A percentile compares a stretch with the other conserved stretches of the same genome.
Conservation (phyloP, 116 monocot genomes). For the Phalaenopsis hybrid region DNA sequence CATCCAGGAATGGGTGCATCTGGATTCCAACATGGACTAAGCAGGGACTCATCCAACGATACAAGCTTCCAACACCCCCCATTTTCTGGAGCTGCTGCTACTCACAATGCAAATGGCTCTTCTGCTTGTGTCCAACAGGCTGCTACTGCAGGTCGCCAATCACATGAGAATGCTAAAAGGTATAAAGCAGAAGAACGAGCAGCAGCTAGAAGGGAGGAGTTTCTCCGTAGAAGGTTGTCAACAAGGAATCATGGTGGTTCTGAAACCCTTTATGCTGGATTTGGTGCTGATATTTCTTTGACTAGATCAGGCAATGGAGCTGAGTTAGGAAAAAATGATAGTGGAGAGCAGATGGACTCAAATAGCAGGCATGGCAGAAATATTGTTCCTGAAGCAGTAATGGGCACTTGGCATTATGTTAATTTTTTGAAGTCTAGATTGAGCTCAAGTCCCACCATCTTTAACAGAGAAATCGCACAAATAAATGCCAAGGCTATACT, state of each 20-base stretch:
- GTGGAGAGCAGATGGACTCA: conserved; percentile 1
- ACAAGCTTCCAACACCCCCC: conserved; percentile 32
- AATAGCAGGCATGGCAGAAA: background rate
- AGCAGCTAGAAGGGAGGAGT: conserved; percentile 33
- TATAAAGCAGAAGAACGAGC: conserved; percentile 36
- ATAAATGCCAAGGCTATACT: conserved; percentile 25
- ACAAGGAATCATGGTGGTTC: too few relatives aligned
- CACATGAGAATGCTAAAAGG: conserved; percentile 46
- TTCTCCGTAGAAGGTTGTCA: conserved; percentile 6
- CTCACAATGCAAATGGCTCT: conserved; percentile 35
- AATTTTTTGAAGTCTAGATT: too few relatives aligned
- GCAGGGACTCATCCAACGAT: conserved; percentile 9
- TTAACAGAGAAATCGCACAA: conserved; percentile 14
- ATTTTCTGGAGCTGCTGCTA: conserved; percentile 22
- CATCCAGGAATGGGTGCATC: background rate
- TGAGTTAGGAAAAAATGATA: conserved; percentile 3
- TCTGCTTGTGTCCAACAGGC: conserved; percentile 41
- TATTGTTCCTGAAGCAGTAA: background rate
- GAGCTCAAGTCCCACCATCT: too few relatives aligned
- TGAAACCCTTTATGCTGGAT: too few relatives aligned
- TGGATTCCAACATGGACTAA: conserved; percentile 3
- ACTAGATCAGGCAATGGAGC: conserved; percentile 8
- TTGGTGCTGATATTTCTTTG: too few relatives aligned
- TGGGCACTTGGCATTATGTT: too few relatives aligned
- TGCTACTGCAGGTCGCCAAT: conserved; percentile 40